Percentiles rank a stretch among this genome's conserved stretches.
phyloP scores from a whole-genome alignment of 2,329 filamentous ascomycete genomes.

The Calonectria pauciramosa region DNA sequence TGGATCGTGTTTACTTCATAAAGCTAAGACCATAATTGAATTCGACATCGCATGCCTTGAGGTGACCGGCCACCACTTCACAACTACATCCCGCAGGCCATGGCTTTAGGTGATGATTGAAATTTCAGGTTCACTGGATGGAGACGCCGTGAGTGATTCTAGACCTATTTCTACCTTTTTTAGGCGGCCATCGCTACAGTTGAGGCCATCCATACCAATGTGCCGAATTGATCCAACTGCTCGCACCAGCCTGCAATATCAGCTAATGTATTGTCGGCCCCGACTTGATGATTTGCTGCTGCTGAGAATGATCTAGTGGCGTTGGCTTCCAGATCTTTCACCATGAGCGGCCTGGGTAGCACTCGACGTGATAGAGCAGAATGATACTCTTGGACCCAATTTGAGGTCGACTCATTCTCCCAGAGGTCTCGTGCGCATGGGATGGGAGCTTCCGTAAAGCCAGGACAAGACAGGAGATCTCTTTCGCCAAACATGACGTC shows the following conservation, averaged over 20 bases:
- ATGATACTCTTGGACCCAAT: not conserved
- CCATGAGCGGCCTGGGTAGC: not conserved
- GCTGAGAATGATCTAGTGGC: not conserved
- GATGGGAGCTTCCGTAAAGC: not conserved
- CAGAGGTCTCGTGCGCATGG: constrained; percentile 5
- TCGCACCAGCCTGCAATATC: constrained; percentile 27
- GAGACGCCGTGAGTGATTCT: not conserved
- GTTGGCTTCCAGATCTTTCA: not conserved
- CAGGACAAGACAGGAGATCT: not conserved
- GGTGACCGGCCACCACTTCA: too few relatives aligned
- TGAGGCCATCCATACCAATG: constrained; percentile 26
- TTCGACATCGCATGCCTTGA: too few relatives aligned
- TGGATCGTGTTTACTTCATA: too few relatives aligned
- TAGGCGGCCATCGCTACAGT: not conserved
- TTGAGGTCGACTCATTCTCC: not conserved
- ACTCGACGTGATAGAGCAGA: not conserved
- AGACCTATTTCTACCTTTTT: not conserved
- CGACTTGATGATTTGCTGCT: not conserved
- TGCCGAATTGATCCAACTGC: constrained; percentile 25
- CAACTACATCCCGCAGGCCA: too few relatives aligned
- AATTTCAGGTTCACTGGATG: too few relatives aligned
- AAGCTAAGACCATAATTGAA: too few relatives aligned
- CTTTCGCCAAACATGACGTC: constrained; percentile 25
- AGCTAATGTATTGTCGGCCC: not conserved
- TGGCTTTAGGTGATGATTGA: too few relatives aligned